Conservation (phyloP, 2,329 filamentous ascomycete species). For the Colletotrichum sp. region DNA sequence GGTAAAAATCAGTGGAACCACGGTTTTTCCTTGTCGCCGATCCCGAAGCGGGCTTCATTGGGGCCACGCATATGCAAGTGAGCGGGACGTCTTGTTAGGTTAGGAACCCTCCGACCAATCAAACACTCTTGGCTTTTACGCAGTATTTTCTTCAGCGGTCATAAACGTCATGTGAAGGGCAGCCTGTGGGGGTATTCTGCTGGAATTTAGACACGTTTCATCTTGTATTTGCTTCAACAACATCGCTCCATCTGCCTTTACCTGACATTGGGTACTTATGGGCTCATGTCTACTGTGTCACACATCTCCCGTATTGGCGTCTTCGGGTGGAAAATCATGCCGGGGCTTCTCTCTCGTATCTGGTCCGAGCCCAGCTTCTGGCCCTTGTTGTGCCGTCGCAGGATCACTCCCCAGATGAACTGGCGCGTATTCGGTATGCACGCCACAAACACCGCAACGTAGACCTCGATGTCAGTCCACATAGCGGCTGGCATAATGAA, state of each 20-base stretch:
- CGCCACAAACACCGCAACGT: not conserved
- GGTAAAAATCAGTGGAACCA: not conserved
- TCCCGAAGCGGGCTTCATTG: not conserved
- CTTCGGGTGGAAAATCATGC: not conserved
- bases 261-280: not conserved
- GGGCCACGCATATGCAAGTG: not conserved
- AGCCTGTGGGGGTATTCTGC: not conserved
- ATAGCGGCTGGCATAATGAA: constrained; percentile 35
- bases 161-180: not conserved
- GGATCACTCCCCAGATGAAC: not conserved
- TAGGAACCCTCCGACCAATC: not conserved
- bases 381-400: not conserved
- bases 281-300: not conserved
- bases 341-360: not conserved
- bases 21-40: not conserved
- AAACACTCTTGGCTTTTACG: not conserved
- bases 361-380: not conserved
- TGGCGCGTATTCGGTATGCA: not conserved
- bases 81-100: not conserved
- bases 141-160: not conserved
- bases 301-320: not conserved
- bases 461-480: not conserved
- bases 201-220: not conserved
- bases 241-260: not conserved
- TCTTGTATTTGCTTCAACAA: not conserved